Evolutionary conservation across 768 basidiomycete species (phyloP), one percentile per base, ranked within the genome.

Genomic region (Rhodotorula paludigena): DNA sequence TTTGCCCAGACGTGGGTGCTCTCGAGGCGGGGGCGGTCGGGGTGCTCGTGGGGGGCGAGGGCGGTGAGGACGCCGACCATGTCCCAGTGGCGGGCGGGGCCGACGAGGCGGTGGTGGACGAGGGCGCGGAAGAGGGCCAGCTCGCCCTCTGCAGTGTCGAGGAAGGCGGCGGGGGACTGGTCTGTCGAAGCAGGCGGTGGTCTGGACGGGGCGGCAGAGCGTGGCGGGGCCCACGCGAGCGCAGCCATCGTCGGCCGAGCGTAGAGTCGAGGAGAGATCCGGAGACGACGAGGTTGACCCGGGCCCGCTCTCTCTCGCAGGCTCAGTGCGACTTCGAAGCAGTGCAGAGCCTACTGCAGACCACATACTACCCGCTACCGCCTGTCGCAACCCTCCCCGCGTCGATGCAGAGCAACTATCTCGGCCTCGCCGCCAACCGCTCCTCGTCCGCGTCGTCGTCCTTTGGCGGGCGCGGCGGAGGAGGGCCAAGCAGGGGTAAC

Each of bases 41-140:
- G 55, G 85, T 85, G 1, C 88, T 89, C n/a, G 74, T 89, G 87
- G 75, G 84, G 84, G 74, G 82, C 80, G 67, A 92, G 89, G 53
- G 83, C 80, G 73, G 84, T 86, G 64, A 86, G 85, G 56, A 92
- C 87, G 65, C 85, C 83, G 63, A 92, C 81, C 76, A 88, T 81
- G 75, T 91, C 88, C 79, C 91, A 90, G 79, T 89, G 84, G 36
- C 85, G 85, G 78, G 92, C 87, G 39, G 87, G 85, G 51, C 90
- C 90, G 60, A 92, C 84, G 1, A 90, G 90, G 61, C 90, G 83
- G 25, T 89, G 84, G 52, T 85, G 85, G 83, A 88, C 89, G 59
- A 90, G 81, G 12, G 88, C 87, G 57, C 87, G 84, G 77, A 92
- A 91, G 79, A 92, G 88, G 15, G 88, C 83, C 54, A 90, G 89